Base-by-base conservation (phyloP, 192 early-diverging fungal species). In the Ambispora gerdemannii region DNA sequence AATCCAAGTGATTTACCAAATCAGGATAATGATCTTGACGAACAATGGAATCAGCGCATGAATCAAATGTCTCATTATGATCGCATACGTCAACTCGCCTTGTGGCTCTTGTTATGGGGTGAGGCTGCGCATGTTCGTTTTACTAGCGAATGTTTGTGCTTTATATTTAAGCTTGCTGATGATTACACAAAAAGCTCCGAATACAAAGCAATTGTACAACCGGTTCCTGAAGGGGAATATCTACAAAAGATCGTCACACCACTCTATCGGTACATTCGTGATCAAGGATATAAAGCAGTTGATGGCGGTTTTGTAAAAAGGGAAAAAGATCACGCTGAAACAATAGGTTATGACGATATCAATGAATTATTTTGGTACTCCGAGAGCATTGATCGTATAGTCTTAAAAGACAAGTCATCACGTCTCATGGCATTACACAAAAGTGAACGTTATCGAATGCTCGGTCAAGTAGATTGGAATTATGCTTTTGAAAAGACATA, bases 321-420 rank as follows among this genome's bases (percentile, higher is more conserved):
- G 70, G 89, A 92, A 80, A 81, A 86, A 69, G 92, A 92, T 66
- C 91, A 93, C 73, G 80, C 83, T n/a, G 74, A 79, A 27, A 88
- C 83, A 13, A 89, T 93, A 52, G 90, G 91, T 10, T 92, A 93
- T 65, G 91, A 91, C 73, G 90, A 91, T 61, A 83, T 93, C 68
- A 94, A 94, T 74, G 88, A 94, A 70, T 74, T 89, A 30, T 94
- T 94, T 77, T 92, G 92, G 91, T 80, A 82, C 38, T 81, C 86
- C 17, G 84, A 87, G 65, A 81, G 82, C 8, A 83, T 94, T 64
- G 78, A 81, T 24, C 75, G 75, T 34, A 85, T 89, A 53, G 72
- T 75, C 30, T 67, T 83, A 6, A 74, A 74, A 25, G 77, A 90
- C 11, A 84, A 84, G 72, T 84, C 86, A 73, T 66, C 82, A 17